A percentile compares a stretch with the other conserved stretches of the same genome.
Evolutionary conservation across 331 rosid genomes (phyloP).

Genomic region (Dryas integrifolia): DNA sequence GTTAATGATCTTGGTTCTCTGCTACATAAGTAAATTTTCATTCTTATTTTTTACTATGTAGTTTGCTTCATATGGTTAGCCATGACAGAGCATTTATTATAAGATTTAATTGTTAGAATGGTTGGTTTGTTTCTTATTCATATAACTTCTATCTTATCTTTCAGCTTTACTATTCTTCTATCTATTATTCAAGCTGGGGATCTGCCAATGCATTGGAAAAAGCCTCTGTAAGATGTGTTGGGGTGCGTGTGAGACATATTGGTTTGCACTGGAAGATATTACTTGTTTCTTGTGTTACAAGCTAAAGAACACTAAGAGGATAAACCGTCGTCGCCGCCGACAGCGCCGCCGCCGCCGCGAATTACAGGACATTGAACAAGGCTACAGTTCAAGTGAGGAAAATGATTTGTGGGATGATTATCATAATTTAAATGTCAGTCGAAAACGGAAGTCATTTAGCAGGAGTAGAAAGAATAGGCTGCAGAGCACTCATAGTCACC

Average conservation of each 20-base stretch:
- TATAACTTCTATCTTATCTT: slow-evolving; percentile 4
- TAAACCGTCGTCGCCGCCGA: slow-evolving; percentile 25
- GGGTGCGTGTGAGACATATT: slow-evolving; percentile 39
- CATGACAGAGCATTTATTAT: background rate
- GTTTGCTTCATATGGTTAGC: background rate
- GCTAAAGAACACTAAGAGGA: slow-evolving; percentile 43
- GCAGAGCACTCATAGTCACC: background rate
- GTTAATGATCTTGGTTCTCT: slow-evolving; percentile 39
- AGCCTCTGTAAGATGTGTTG: slow-evolving; percentile 51
- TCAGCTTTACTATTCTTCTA: slow-evolving; percentile 43
- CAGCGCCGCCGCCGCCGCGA: background rate
- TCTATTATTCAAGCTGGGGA: slow-evolving; percentile 46
- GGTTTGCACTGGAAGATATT: slow-evolving; percentile 38
- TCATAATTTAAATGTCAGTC: slow-evolving; percentile 10
- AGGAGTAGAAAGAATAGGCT: slow-evolving; percentile 23
- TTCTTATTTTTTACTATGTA: background rate
- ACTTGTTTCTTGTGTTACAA: slow-evolving; percentile 43
- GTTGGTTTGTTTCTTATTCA: background rate
- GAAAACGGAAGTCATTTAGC: slow-evolving; percentile 20
- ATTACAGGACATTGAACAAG: slow-evolving; percentile 40
- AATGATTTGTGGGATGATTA: slow-evolving; percentile 4
- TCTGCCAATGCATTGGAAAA: slow-evolving; percentile 51
- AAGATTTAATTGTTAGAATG: background rate
- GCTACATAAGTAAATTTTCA: slow-evolving; percentile 40
- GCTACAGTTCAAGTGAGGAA: slow-evolving; percentile 32